Percentiles rank a stretch among this genome's conserved stretches.
Evolutionary conservation across 306 rosid genomes (phyloP).

Genomic region (Pterocarpus santalinus): DNA sequence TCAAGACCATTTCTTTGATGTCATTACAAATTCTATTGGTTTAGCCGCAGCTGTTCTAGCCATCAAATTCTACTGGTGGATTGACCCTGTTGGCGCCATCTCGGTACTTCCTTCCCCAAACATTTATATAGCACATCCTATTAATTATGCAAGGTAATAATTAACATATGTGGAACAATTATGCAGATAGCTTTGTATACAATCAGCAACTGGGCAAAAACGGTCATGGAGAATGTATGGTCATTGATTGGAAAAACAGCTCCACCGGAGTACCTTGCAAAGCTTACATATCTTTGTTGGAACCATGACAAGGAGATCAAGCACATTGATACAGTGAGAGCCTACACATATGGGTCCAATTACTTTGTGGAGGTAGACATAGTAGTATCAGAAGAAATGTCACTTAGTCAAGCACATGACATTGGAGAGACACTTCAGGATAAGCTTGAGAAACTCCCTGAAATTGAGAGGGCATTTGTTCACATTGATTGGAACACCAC

Average conservation of each 20-base stretch:
- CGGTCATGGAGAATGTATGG: conserved; percentile 90
- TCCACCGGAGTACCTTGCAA: conserved; percentile 85
- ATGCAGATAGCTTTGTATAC: conserved; percentile 89
- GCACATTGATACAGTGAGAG: conserved; percentile 83
- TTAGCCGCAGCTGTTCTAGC: conserved; percentile 80
- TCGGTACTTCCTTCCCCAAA: conserved; percentile 52
- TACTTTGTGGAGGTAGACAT: conserved; percentile 93
- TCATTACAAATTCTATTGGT: conserved; percentile 84
- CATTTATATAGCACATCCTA: neutral
- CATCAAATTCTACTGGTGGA: conserved; percentile 88
- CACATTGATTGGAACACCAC: conserved; percentile 85
- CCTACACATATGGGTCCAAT: conserved; percentile 78
- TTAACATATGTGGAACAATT: neutral
- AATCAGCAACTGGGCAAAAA: conserved; percentile 83
- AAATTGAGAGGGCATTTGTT: conserved; percentile 91
- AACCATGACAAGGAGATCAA: conserved; percentile 79
- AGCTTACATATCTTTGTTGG: conserved; percentile 85
- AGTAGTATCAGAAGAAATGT: conserved; percentile 71
- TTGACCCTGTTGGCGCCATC: conserved; percentile 87
- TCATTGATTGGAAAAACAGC: conserved; percentile 85
- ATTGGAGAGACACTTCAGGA: conserved; percentile 92
- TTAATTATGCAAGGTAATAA: neutral
- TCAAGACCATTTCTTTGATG: conserved; percentile 93
- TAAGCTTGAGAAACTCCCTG: conserved; percentile 81
- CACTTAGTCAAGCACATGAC: conserved; percentile 76